These are phyloP conservation scores for Nadsonia starkeyi-henricii DNA, from an alignment of 1,139 yeast species.

Conservation along the genomic window DNA sequence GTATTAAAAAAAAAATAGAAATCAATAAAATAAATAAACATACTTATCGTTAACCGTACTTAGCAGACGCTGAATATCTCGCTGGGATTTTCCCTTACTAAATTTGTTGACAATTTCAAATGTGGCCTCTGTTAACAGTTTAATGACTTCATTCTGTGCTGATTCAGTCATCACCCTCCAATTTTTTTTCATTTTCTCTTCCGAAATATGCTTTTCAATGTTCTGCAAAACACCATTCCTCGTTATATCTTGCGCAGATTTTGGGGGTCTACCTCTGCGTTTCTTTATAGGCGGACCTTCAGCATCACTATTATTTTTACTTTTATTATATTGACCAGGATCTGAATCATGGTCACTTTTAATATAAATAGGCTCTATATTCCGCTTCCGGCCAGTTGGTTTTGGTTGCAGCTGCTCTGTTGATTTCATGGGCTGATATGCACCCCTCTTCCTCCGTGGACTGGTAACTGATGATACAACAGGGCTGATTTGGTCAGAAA, in stretches of 20 bases:
- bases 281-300: neutral
- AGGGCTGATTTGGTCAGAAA: too few relatives aligned
- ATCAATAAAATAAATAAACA: too few relatives aligned
- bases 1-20: too few relatives aligned
- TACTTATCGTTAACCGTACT: neutral
- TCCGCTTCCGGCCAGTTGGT: too few relatives aligned
- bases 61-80: neutral
- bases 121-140: neutral
- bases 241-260: neutral
- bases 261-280: neutral
- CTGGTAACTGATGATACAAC: too few relatives aligned
- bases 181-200: neutral
- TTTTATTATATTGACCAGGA: too few relatives aligned
- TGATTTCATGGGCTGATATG: too few relatives aligned
- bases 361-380: too few relatives aligned
- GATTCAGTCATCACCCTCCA: neutral
- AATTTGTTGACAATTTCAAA: neutral
- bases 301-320: too few relatives aligned
- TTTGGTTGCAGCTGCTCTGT: too few relatives aligned
- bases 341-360: too few relatives aligned
- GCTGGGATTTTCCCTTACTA: neutral
- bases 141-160: neutral
- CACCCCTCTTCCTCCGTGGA: too few relatives aligned
- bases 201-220: neutral
- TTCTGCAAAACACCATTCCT: neutral